These are phyloP conservation scores for Botrytis galanthina DNA, from an alignment of 2,329 filamentous ascomycete genomes.

Conservation along the genomic window DNA sequence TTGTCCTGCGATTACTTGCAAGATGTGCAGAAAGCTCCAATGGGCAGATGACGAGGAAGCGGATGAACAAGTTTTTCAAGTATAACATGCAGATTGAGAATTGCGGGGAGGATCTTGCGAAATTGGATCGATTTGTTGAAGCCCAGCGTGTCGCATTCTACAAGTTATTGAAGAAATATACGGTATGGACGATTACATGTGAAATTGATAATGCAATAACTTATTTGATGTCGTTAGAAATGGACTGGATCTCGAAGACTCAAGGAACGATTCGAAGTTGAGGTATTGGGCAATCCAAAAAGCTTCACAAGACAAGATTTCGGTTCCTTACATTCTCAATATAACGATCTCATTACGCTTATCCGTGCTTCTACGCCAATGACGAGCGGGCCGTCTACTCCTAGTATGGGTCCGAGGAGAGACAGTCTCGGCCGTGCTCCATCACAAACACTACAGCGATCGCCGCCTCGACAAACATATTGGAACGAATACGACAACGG, in stretches of 20 bases:
- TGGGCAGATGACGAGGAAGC: conserved; percentile 33
- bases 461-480: conserved; percentile 45
- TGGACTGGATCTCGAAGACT: conserved; percentile 74
- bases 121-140: conserved; percentile 67
- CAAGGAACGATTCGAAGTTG: conserved; percentile 62
- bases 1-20: conserved; percentile 30
- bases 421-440: conserved; percentile 23
- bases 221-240: conserved; percentile 52
- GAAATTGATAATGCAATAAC: background rate
- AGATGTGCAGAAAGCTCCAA: conserved; percentile 29
- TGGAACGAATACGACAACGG: conserved; percentile 89
- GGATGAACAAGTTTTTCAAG: conserved; percentile 34
- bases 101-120: conserved; percentile 69
- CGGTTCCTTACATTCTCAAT: conserved; percentile 49
- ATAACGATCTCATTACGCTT: conserved; percentile 49
- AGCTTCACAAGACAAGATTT: conserved; percentile 71
- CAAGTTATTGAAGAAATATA: conserved; percentile 84
- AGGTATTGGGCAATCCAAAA: conserved; percentile 63
- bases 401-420: conserved; percentile 26
- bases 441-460: conserved; percentile 3
- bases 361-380: conserved; percentile 44
- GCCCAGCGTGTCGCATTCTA: conserved; percentile 74
- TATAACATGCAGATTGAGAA: conserved; percentile 40
- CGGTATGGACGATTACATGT: conserved; percentile 44
- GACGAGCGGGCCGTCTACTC: conserved; percentile 30